A percentile compares a stretch with the other conserved stretches of the same genome.
These are phyloP conservation scores for Onygena corvina DNA, from an alignment of 2,329 filamentous ascomycete species.

Conservation along the genomic window DNA sequence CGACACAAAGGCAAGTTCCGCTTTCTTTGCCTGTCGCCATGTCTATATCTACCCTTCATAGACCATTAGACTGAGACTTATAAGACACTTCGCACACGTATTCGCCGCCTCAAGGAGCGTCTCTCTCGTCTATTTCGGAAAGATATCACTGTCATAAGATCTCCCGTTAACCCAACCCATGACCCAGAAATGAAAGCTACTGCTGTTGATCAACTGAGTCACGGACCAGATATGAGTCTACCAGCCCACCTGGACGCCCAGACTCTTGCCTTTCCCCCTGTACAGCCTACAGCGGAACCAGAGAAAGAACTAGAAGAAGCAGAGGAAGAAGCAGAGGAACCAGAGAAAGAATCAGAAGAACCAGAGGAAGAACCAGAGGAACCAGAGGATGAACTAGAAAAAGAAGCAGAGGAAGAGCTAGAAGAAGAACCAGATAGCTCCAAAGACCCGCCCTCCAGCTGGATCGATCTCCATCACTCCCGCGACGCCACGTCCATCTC, in stretches of 20 bases:
- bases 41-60: too few species aligned
- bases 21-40: too few species aligned
- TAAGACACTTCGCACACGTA: not conserved
- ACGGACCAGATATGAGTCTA: too few species aligned
- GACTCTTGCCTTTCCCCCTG: too few species aligned
- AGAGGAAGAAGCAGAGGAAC: too few species aligned
- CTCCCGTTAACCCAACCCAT: not conserved
- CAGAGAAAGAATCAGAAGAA: not conserved
- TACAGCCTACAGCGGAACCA: not conserved
- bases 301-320: not conserved
- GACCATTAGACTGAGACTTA: too few species aligned
- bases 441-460: not conserved
- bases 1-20: too few species aligned
- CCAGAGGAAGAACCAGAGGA: too few species aligned
- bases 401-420: not conserved
- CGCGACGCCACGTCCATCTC: not conserved
- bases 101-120: not conserved
- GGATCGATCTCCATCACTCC: not conserved
- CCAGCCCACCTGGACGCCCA: not conserved
- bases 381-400: not conserved
- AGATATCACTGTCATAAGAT: not conserved
- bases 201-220: too few species aligned
- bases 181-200: not conserved
- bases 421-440: not conserved
- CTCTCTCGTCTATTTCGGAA: not conserved